Percentiles rank a stretch among this genome's conserved stretches.
phyloP scores from a whole-genome alignment of 2,329 filamentous ascomycete species.

The Xylaria hypoxylon region DNA sequence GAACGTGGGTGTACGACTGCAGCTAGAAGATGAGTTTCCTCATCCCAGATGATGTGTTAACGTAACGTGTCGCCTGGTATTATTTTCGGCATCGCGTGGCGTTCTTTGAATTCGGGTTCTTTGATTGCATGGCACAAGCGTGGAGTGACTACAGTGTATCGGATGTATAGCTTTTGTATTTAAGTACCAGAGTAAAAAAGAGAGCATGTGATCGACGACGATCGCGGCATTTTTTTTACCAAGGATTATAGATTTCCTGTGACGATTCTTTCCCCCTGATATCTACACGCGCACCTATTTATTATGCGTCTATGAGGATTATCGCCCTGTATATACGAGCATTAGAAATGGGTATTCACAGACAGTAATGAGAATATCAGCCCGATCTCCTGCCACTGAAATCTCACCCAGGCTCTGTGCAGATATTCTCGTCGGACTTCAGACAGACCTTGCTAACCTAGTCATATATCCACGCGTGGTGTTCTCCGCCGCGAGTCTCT shows the following conservation, averaged over 20 bases:
- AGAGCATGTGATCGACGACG: background rate
- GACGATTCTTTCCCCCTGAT: background rate
- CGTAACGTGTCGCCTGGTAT: background rate
- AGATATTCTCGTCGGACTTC: constrained; percentile 1
- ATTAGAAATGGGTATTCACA: background rate
- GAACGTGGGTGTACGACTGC: constrained; percentile 95
- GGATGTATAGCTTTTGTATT: background rate
- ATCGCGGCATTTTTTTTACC: background rate
- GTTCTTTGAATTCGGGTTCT: constrained; percentile 36
- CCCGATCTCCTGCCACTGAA: background rate
- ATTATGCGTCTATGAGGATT: background rate
- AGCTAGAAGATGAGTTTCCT: constrained; percentile 94
- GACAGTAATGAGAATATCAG: background rate
- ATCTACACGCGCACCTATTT: background rate
- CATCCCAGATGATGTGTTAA: constrained; percentile 57
- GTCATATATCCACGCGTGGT: background rate
- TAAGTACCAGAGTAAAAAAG: background rate
- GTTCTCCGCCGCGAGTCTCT: background rate
- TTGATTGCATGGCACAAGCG: constrained; percentile 29
- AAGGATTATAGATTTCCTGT: background rate
- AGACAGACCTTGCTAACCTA: background rate
- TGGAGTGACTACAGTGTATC: constrained; percentile 28
- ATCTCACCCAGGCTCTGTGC: background rate
- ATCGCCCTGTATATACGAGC: background rate
- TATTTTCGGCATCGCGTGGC: constrained; percentile 42